Percentiles rank a stretch among this genome's conserved stretches.
Conservation (phyloP, 2,329 filamentous ascomycete genomes). For the Penicillium concentricum region DNA sequence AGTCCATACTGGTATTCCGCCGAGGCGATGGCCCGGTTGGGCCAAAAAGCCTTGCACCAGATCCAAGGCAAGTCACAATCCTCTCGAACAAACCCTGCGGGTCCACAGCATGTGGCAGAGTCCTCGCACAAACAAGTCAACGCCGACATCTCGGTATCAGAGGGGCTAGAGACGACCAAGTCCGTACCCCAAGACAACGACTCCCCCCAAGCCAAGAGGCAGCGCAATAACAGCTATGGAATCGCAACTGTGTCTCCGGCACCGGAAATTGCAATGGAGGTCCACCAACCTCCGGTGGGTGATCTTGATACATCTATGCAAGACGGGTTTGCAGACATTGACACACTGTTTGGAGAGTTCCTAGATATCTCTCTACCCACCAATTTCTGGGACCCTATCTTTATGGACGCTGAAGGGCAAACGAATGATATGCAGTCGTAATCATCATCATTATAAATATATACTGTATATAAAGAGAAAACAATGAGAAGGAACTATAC, state of each 20-base stretch:
- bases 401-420: slow-evolving; percentile 15
- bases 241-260: background rate
- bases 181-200: background rate
- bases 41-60: slow-evolving; percentile 38
- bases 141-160: background rate
- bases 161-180: background rate
- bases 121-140: background rate
- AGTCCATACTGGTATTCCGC: slow-evolving; percentile 41
- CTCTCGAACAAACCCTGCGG: background rate
- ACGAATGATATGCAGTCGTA: slow-evolving; percentile 3
- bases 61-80: slow-evolving; percentile 22
- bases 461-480: slow-evolving; percentile 4
- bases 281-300: slow-evolving; percentile 47
- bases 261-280: slow-evolving; percentile 22
- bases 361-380: slow-evolving; percentile 37
- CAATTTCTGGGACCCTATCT: slow-evolving; percentile 40
- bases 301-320: slow-evolving; percentile 29
- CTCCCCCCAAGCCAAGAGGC: background rate
- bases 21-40: slow-evolving; percentile 43
- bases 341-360: slow-evolving; percentile 37
- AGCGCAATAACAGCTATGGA: background rate
- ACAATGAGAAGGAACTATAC: slow-evolving; percentile 1
- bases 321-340: slow-evolving; percentile 34
- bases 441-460: slow-evolving; percentile 15
- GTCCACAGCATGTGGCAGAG: background rate